These are phyloP conservation scores for Colletotrichum phormii DNA, from an alignment of 2,329 filamentous ascomycete genomes.

Conservation along the genomic window DNA sequence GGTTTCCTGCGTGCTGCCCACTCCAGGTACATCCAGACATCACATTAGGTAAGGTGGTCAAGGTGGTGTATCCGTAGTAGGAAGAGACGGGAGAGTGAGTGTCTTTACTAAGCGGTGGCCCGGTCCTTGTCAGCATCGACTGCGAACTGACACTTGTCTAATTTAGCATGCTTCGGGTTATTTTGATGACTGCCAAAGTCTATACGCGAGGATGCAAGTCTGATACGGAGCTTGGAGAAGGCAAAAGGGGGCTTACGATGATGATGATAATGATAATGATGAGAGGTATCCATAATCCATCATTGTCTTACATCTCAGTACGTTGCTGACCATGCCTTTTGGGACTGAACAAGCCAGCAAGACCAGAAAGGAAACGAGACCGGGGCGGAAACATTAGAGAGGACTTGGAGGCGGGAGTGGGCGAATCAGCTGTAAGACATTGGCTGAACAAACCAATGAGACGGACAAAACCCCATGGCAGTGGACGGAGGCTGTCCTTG, in stretches of 20 bases:
- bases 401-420: not conserved
- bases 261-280: not conserved
- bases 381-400: not conserved
- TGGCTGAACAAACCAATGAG: constrained; percentile 23
- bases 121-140: constrained; percentile 11
- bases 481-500: not conserved
- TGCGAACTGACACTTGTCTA: not conserved
- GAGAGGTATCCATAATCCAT: not conserved
- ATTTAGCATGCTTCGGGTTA: not conserved
- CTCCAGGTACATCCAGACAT: too few species aligned
- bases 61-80: not conserved
- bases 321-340: not conserved
- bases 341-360: not conserved
- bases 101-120: not conserved
- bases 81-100: too few species aligned
- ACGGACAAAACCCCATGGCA: not conserved
- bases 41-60: too few species aligned
- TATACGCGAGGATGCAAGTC: not conserved
- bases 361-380: constrained; percentile 3
- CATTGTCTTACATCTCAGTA: not conserved
- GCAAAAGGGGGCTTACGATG: not conserved
- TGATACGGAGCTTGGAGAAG: not conserved
- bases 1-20: not conserved
- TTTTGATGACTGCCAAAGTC: not conserved
- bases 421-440: constrained; percentile 33